Percentiles rank a stretch among this genome's conserved stretches.
These are phyloP conservation scores for Peniophora sp. DNA, from an alignment of 1,284 basidiomycete genomes.

Conservation along the genomic window DNA sequence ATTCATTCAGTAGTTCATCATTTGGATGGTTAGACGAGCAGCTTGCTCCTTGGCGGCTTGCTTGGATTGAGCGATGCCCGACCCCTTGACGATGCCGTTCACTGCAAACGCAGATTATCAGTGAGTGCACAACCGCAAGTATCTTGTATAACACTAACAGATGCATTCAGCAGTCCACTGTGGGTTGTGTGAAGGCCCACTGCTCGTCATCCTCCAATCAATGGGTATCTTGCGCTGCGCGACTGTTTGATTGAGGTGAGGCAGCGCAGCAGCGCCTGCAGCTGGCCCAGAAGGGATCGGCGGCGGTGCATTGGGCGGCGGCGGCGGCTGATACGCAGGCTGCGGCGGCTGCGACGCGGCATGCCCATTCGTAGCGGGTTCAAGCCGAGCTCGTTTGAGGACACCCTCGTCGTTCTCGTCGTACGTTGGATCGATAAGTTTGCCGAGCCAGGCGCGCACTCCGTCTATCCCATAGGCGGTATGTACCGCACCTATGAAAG, in stretches of 20 bases:
- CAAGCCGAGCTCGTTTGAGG: conserved; percentile 4
- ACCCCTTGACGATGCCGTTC: conserved; percentile 58
- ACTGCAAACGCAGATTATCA: conserved; percentile 31
- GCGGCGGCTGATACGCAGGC: conserved; percentile 45
- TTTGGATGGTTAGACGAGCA: conserved; percentile 56
- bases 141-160: conserved; percentile 16
- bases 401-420: conserved; percentile 1
- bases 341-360: conserved; percentile 18
- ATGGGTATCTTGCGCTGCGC: conserved; percentile 52
- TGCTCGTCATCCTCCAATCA: conserved; percentile 49
- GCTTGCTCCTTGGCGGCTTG: conserved; percentile 71
- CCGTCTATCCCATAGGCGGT: conserved; percentile 41
- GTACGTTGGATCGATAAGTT: conserved; percentile 37
- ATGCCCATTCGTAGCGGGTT: conserved; percentile 13
- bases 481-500: conserved; percentile 62
- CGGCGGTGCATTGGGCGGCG: conserved; percentile 29
- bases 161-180: conserved; percentile 56
- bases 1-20: conserved; percentile 29
- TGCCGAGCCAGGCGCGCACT: conserved; percentile 52
- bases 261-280: conserved; percentile 47
- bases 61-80: conserved; percentile 53
- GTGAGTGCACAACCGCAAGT: background rate
- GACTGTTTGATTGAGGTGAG: conserved; percentile 66
- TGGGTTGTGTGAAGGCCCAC: conserved; percentile 57
- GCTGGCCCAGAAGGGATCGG: background rate